Base-by-base conservation (phyloP, 2,329 filamentous ascomycete genomes). In the Lasiodiplodia hormozganensis region DNA sequence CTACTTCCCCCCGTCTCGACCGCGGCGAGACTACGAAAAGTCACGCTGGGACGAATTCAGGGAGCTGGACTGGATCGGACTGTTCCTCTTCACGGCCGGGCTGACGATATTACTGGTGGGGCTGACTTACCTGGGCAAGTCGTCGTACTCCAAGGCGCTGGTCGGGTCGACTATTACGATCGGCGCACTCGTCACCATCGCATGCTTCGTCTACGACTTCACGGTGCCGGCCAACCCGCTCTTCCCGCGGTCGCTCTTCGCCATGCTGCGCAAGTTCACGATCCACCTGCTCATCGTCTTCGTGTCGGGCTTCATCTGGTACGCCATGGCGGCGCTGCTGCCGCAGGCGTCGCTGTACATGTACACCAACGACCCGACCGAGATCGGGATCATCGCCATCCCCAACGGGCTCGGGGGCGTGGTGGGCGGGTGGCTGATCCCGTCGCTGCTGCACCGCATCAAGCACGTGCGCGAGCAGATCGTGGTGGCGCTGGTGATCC, bases 1-100 rank as follows among this genome's bases (percentile, higher is more conserved):
- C 67, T 86, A 85, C 74, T 80, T 81, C 70, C 84, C 83, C 28
- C 83, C 85, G 0, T 80, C 78, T 8, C 85, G 80, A 73, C 73
- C 78, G 23, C 80, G 82, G n/a, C 69, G 70, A 2, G 73, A 73
- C 67, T 67, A 58, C 43, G 70, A 70, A n/a, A 74, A 74, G 66
- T 73, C 72, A 4, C 76, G 75, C 28, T 71, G 78, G 68, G 74
- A 74, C 38, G 67, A 77, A 54, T 71, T 78, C 56, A 76, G 74
- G 66, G 73, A 73, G 16, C 77, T 87, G 14, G 86, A 85, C 71
- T 85, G 82, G 72, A 60, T 82, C 43, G 83, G 83, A 3, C 80
- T 83, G 47, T 78, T 83, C 71, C 76, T 85, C 49, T 85, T 81
- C 76, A 81, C 80, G 10, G 78, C 78, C 5, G 82, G 83, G 4